phyloP scores from a whole-genome alignment of 1,284 basidiomycete genomes.

The Bjerkandera adusta region DNA sequence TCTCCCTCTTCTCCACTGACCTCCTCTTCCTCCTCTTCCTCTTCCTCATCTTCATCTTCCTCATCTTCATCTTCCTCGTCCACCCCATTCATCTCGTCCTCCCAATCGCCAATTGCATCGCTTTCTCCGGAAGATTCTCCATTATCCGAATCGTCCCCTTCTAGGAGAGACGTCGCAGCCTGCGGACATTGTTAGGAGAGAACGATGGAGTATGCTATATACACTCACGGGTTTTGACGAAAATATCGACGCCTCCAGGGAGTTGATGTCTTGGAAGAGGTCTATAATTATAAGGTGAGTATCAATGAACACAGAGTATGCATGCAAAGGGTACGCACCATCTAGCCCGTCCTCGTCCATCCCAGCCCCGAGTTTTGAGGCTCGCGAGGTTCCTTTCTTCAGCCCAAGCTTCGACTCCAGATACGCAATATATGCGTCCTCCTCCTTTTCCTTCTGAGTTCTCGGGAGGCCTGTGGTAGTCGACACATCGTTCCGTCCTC shows the following conservation, averaged over 20 bases:
- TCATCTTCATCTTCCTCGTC: constrained; percentile 4
- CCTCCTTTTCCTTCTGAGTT: constrained; percentile 25
- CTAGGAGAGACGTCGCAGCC: too few species aligned
- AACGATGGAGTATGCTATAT: too few species aligned
- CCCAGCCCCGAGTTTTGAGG: constrained; percentile 25
- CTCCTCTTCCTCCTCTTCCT: constrained; percentile 10
- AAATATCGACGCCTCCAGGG: constrained; percentile 21
- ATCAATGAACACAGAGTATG: neutral
- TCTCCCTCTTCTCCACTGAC: constrained; percentile 16
- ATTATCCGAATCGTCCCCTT: neutral
- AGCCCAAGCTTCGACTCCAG: constrained; percentile 31
- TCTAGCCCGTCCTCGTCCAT: constrained; percentile 30
- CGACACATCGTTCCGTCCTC: too few species aligned
- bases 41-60: constrained; percentile 17
- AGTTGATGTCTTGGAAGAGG: constrained; percentile 26
- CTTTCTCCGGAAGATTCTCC: neutral
- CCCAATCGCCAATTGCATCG: constrained; percentile 4
- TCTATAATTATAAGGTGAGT: constrained; percentile 20
- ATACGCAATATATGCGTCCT: constrained; percentile 32
- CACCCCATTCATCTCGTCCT: neutral
- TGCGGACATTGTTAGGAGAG: neutral
- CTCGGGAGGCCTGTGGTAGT: constrained; percentile 13
- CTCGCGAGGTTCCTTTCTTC: constrained; percentile 25
- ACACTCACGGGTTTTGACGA: constrained; percentile 5
- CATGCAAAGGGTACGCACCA: constrained; percentile 20